A percentile compares a stretch with the other conserved stretches of the same genome.
Evolutionary conservation across 306 rosid genomes (phyloP).

Genomic region (Mucuna pruriens): DNA sequence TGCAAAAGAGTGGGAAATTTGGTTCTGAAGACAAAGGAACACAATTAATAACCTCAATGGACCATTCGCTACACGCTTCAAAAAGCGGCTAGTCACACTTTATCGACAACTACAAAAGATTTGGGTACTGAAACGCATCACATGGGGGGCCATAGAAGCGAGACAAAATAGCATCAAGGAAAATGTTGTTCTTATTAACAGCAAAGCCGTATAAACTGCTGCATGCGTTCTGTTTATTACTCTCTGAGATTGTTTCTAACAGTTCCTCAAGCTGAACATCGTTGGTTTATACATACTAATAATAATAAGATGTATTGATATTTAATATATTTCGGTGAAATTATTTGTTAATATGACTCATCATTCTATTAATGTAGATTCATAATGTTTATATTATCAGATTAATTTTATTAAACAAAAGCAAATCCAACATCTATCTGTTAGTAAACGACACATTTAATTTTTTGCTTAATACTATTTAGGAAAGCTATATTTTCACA

Average conservation of each 20-base stretch:
- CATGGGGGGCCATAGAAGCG: slow-evolving; percentile 67
- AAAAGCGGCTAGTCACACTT: slow-evolving; percentile 71
- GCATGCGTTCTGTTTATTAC: slow-evolving; percentile 6
- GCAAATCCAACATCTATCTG: background rate
- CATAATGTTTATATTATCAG: background rate
- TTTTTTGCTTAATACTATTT: background rate
- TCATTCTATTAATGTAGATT: background rate
- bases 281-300: background rate
- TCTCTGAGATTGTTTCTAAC: background rate
- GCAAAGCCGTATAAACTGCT: slow-evolving; percentile 12
- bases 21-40: background rate
- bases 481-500: background rate
- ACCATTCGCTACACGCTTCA: slow-evolving; percentile 54
- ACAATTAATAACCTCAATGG: slow-evolving; percentile 36
- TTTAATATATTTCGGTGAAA: background rate
- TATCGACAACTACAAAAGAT: slow-evolving; percentile 76
- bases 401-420: background rate
- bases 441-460: background rate
- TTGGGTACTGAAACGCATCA: slow-evolving; percentile 58
- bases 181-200: slow-evolving; percentile 17
- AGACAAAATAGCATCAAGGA: slow-evolving; percentile 43
- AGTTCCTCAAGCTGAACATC: background rate
- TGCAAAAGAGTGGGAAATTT: background rate
- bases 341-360: background rate
- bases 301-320: background rate